Conservation (phyloP, 148 eudicot species). For the Rhododendron ovatum region DNA sequence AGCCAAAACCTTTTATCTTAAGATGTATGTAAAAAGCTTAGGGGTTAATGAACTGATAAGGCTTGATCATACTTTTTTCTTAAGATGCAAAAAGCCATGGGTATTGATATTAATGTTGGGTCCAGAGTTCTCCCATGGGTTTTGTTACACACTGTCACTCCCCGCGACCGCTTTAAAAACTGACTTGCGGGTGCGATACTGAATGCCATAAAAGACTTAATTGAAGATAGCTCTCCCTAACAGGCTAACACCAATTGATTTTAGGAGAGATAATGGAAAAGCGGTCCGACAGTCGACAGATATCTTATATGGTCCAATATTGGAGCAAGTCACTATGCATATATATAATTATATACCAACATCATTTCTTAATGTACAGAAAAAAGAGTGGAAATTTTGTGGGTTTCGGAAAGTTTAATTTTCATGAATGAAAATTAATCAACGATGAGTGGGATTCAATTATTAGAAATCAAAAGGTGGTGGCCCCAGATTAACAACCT, state of each 20-base stretch:
- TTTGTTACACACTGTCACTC: no score
- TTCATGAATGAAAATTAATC: neutral
- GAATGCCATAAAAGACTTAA: no score
- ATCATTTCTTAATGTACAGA: neutral
- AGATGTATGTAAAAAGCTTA: no score
- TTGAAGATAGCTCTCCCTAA: no score
- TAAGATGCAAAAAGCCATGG: neutral
- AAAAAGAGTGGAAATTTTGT: neutral
- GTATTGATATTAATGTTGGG: neutral
- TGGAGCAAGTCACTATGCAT: neutral
- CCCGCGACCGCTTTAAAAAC: no score
- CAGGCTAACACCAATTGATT: no score
- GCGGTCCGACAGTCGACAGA: no score
- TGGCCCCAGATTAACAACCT: conserved; percentile 19
- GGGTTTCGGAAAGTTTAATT: neutral
- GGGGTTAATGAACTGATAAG: neutral
- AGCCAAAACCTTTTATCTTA: no score
- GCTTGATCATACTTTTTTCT: neutral
- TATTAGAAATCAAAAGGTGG: conserved; percentile 5
- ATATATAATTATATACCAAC: no score
- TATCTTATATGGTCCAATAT: neutral
- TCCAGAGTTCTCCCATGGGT: no score
- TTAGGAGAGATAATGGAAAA: no score
- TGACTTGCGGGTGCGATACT: no score
- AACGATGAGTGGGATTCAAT: neutral